Percentiles rank a stretch among this genome's conserved stretches.
phyloP scores from a whole-genome alignment of 2,329 filamentous ascomycete species.

The Sarocladium brachiariae region DNA sequence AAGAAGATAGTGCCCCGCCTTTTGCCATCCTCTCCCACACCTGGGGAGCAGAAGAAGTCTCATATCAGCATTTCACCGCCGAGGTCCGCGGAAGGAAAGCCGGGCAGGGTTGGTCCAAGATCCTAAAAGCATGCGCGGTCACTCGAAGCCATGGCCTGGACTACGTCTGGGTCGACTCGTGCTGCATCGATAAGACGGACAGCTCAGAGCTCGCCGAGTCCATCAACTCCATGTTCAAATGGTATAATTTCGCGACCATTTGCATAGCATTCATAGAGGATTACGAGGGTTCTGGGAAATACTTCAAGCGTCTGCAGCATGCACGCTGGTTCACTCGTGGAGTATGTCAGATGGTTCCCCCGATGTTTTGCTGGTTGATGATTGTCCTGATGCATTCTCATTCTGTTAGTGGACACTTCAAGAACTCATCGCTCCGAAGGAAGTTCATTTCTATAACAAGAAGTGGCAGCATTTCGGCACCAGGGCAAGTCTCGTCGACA shows the following conservation, averaged over 20 bases:
- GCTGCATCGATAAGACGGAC: conserved; percentile 20
- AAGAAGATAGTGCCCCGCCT: not conserved
- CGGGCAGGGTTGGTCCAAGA: conserved; percentile 9
- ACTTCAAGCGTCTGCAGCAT: not conserved
- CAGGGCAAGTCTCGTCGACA: not conserved
- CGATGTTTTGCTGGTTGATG: too few relatives aligned
- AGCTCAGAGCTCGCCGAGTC: conserved; percentile 22
- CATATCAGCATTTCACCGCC: conserved; percentile 15
- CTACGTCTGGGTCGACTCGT: conserved; percentile 23
- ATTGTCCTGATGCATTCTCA: too few relatives aligned
- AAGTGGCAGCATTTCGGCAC: not conserved
- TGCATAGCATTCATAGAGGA: conserved; percentile 21
- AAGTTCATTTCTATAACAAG: not conserved
- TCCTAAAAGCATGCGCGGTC: not conserved
- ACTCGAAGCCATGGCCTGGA: not conserved
- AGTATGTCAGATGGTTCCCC: not conserved
- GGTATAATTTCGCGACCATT: conserved; percentile 18
- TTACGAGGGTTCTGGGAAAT: conserved; percentile 10
- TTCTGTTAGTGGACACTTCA: conserved; percentile 2
- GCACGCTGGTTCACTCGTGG: conserved; percentile 31
- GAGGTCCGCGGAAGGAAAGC: not conserved
- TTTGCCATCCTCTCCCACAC: conserved; percentile 24
- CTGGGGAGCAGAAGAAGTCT: conserved; percentile 21
- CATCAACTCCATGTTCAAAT: conserved; percentile 20
- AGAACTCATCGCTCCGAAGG: not conserved